Conservation (phyloP, 352 stramenopile species). For the Phytophthora hybrid region DNA sequence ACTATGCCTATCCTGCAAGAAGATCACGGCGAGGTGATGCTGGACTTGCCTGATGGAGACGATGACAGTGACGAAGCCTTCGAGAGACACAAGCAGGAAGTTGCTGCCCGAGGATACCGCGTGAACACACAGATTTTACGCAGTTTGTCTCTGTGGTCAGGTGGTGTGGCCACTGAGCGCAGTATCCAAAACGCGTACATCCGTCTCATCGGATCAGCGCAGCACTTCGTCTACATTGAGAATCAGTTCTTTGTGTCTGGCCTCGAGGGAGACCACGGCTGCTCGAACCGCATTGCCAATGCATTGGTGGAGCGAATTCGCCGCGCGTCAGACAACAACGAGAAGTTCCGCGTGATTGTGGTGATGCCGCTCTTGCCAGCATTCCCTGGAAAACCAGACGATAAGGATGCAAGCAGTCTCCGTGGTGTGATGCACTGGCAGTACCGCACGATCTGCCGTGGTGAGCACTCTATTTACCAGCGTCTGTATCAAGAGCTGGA, state of each 20-base stretch:
- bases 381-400: conserved; percentile 80
- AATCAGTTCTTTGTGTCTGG: conserved; percentile 93
- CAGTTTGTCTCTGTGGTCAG: conserved; percentile 86
- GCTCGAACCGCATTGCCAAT: conserved; percentile 87
- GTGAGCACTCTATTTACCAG: conserved; percentile 85
- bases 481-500: conserved; percentile 80
- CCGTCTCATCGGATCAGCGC: conserved; percentile 83
- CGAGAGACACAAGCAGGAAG: conserved; percentile 40
- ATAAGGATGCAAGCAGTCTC: conserved; percentile 85
- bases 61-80: conserved; percentile 42
- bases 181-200: conserved; percentile 94
- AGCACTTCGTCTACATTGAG: conserved; percentile 95
- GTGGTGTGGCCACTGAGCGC: conserved; percentile 77
- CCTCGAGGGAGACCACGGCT: conserved; percentile 81
- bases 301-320: conserved; percentile 81
- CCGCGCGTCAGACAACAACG: conserved; percentile 79
- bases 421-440: conserved; percentile 91
- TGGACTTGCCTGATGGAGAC: conserved; percentile 36
- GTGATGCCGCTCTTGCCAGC: conserved; percentile 86
- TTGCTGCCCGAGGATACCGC: conserved; percentile 54
- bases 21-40: conserved; percentile 22
- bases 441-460: conserved; percentile 86
- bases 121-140: conserved; percentile 75
- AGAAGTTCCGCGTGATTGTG: conserved; percentile 88
- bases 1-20: conserved; percentile 36